Evolutionary conservation across 768 basidiomycete genomes (phyloP), one percentile per base, ranked within the genome.

Genomic region (Pleurotus giganteus): DNA sequence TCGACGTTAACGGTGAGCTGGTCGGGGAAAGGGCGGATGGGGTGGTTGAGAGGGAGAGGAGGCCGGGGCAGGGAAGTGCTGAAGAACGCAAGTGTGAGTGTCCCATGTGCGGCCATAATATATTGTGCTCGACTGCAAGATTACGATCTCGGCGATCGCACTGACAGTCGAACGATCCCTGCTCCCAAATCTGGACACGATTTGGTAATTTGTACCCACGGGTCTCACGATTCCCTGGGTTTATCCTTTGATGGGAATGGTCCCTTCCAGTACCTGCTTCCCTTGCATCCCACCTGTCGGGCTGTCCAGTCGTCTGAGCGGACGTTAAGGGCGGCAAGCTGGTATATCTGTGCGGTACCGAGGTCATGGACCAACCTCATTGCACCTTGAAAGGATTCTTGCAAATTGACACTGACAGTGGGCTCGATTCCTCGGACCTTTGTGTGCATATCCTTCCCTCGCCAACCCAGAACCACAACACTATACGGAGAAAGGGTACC

Each of bases 101-200:
- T 26, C 34, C 47, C n/a, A 11, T 9, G 9, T 9, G 34, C 47
- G 26, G 47, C 23, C 28, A 49, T 32, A 49, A n/a, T 29, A 36
- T 34, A 51, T 51, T 21, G 49, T 37, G 49, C 32, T 51, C 13
- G 34, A 19, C 8, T 34, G 13, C 49, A 23, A 51, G 49, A 51
- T 51, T 34, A 51, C 31, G 46, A 37, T 37, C 31, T 51, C 31
- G 19, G 34, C 11, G 49, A 34, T 32, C n/a, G 23, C 17, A 45
- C 17, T 21, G 17, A 17, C 26, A 21, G n/a, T 24, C 29, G 12
- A 6, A 13, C 19, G 26, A 26, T 24, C 23, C 32, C 49, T 37
- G 23, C 24, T 51, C 29, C 23, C 34, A 29, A 49, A 11, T 11
- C 12, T 19, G 8, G n/a, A 19, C 19, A 17, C 12, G 19, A 41